Conservation (phyloP, 1,284 basidiomycete species). For the Porogramme epimiltina region DNA sequence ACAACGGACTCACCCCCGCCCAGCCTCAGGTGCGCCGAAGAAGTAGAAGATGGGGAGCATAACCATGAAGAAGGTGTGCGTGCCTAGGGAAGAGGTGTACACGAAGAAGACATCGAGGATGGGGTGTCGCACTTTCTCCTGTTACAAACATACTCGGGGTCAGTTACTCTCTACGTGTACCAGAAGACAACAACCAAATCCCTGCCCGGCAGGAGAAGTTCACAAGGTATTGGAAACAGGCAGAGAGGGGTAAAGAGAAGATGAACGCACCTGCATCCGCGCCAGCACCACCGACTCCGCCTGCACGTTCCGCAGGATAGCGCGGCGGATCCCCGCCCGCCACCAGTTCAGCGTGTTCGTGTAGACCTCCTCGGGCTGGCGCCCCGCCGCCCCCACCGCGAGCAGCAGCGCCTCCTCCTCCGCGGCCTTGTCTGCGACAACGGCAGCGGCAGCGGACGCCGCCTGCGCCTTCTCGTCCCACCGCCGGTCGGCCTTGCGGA, state of each 20-base stretch:
- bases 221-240: no score
- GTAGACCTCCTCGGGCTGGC: slow-evolving; percentile 60
- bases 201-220: no score
- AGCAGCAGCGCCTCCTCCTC: not conserved
- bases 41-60: slow-evolving; percentile 87
- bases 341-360: slow-evolving; percentile 64
- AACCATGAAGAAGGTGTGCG: slow-evolving; percentile 95
- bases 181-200: not conserved
- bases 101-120: slow-evolving; percentile 89
- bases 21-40: slow-evolving; percentile 77
- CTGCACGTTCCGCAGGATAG: slow-evolving; percentile 60
- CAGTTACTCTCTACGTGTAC: not conserved
- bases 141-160: not conserved
- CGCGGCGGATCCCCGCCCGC: slow-evolving; percentile 65
- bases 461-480: slow-evolving; percentile 13
- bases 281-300: slow-evolving; percentile 71
- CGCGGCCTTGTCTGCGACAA: slow-evolving; percentile 2
- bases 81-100: slow-evolving; percentile 86
- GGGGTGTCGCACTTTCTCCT: slow-evolving; percentile 54
- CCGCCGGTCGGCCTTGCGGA: slow-evolving; percentile 7
- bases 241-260: not conserved
- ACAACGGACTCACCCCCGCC: slow-evolving; percentile 63
- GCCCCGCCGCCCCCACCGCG: slow-evolving; percentile 31
- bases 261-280: slow-evolving; percentile 63
- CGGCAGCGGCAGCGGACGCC: slow-evolving; percentile 1